Percentiles rank a stretch among this genome's conserved stretches.
Evolutionary conservation across 2,329 filamentous ascomycete species (phyloP).

Genomic region (Verticillium alfalfae): DNA sequence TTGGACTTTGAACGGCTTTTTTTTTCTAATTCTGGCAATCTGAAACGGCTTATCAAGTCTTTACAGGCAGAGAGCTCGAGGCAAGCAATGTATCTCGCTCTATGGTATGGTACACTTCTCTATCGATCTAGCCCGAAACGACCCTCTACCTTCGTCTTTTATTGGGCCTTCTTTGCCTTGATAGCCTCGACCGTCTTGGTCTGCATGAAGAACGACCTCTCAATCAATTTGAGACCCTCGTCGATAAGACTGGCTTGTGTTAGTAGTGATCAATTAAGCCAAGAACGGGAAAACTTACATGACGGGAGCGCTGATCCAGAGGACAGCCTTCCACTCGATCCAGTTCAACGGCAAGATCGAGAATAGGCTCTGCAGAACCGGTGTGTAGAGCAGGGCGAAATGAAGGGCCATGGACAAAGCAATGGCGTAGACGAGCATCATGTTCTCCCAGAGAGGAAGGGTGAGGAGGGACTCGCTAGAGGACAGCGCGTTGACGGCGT

Average conservation of each 20-base stretch:
- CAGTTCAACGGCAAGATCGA: slow-evolving; percentile 82
- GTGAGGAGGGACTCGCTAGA: slow-evolving; percentile 92
- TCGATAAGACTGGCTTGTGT: slow-evolving; percentile 61
- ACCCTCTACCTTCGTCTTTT: slow-evolving; percentile 18
- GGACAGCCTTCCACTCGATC: slow-evolving; percentile 87
- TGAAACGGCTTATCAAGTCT: neutral
- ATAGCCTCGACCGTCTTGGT: slow-evolving; percentile 31
- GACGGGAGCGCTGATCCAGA: slow-evolving; percentile 84
- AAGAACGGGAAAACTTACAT: slow-evolving; percentile 57
- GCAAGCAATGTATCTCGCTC: neutral
- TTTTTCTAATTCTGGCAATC: too few relatives aligned
- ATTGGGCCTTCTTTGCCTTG: slow-evolving; percentile 50
- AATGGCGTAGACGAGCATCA: slow-evolving; percentile 97
- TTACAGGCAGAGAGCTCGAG: neutral
- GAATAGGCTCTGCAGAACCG: slow-evolving; percentile 83
- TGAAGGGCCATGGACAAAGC: slow-evolving; percentile 88
- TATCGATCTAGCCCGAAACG: slow-evolving; percentile 19
- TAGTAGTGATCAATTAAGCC: slow-evolving; percentile 15
- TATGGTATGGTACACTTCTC: slow-evolving; percentile 20
- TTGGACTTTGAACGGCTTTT: slow-evolving; percentile 2
- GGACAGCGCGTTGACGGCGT: slow-evolving; percentile 96
- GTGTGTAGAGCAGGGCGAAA: slow-evolving; percentile 88
- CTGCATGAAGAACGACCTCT: slow-evolving; percentile 61
- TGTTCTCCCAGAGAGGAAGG: slow-evolving; percentile 94
- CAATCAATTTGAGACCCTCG: slow-evolving; percentile 73